Percentiles rank a stretch among this genome's conserved stretches.
Evolutionary conservation across 192 early-diverging fungal species (phyloP).

Genomic region (Pilobolus umbonatus): DNA sequence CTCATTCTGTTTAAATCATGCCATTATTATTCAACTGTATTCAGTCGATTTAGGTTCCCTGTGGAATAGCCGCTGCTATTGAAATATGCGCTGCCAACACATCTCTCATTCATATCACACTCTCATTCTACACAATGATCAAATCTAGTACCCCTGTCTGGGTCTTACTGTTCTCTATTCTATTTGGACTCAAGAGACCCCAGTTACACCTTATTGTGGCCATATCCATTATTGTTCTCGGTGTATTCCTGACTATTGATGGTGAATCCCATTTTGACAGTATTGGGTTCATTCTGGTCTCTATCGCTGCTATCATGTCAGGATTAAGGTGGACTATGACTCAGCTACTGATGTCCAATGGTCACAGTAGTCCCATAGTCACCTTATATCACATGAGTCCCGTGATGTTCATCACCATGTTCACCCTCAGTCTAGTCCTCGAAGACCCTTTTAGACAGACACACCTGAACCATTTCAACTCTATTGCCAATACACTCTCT

Average conservation of each 20-base stretch:
- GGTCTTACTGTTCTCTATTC: slow-evolving; percentile 76
- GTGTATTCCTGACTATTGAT: slow-evolving; percentile 71
- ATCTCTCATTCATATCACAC: slow-evolving; percentile 71
- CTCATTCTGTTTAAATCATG: background rate
- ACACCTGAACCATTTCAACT: slow-evolving; percentile 49
- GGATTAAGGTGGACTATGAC: slow-evolving; percentile 81
- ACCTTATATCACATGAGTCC: slow-evolving; percentile 74
- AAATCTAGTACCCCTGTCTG: slow-evolving; percentile 64
- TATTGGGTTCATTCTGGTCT: slow-evolving; percentile 49
- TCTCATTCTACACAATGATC: slow-evolving; percentile 85
- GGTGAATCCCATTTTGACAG: slow-evolving; percentile 62
- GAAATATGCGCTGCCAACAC: slow-evolving; percentile 83
- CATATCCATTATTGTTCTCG: slow-evolving; percentile 67
- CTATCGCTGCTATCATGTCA: slow-evolving; percentile 66
- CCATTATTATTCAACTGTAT: background rate
- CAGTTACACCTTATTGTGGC: slow-evolving; percentile 56
- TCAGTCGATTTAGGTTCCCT: slow-evolving; percentile 27
- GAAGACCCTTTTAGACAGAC: slow-evolving; percentile 53
- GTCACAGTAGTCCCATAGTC: slow-evolving; percentile 78
- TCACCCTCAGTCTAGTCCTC: slow-evolving; percentile 47
- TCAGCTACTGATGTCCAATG: slow-evolving; percentile 67
- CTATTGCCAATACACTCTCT: slow-evolving; percentile 27
- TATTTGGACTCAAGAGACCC: slow-evolving; percentile 72
- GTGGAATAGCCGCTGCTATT: slow-evolving; percentile 68
- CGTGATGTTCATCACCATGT: slow-evolving; percentile 66